Evolutionary conservation across 148 eudicot species (phyloP).

Genomic region (Limonium bicolor): DNA sequence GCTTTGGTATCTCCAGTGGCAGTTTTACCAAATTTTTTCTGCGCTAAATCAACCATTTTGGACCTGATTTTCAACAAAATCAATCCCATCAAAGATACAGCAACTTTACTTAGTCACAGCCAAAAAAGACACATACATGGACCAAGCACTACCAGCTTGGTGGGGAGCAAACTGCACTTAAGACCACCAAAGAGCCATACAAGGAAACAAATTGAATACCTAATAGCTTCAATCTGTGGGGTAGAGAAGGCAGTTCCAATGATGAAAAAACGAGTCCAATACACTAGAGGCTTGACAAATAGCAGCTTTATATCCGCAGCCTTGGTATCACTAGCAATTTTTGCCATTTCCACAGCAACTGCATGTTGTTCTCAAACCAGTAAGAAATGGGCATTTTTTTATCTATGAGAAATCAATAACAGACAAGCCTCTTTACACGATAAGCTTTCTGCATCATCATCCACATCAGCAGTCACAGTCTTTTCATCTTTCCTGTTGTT

Average conservation of each 20-base stretch:
- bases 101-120: background rate
- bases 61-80: constrained; percentile 22
- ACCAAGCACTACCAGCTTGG: too few species aligned
- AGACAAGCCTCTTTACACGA: constrained; percentile 39
- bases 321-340: constrained; percentile 88
- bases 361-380: constrained; percentile 6
- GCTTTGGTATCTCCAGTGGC: constrained; percentile 79
- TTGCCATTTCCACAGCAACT: constrained; percentile 95
- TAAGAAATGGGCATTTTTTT: background rate
- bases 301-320: constrained; percentile 79
- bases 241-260: constrained; percentile 90
- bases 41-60: constrained; percentile 72
- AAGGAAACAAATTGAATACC: constrained; percentile 21
- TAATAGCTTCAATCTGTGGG: constrained; percentile 84
- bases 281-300: constrained; percentile 93
- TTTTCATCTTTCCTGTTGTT: constrained; percentile 63
- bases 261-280: constrained; percentile 95
- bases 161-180: too few species aligned
- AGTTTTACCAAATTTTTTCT: constrained; percentile 50
- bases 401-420: background rate
- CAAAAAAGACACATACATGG: background rate
- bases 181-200: too few species aligned
- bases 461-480: constrained; percentile 53
- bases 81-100: background rate
- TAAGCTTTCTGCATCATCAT: constrained; percentile 95